Percentiles rank a stretch among this genome's conserved stretches.
These are phyloP conservation scores for Leishmania lainsoni DNA, from an alignment of 208 protist species.

Conservation along the genomic window DNA sequence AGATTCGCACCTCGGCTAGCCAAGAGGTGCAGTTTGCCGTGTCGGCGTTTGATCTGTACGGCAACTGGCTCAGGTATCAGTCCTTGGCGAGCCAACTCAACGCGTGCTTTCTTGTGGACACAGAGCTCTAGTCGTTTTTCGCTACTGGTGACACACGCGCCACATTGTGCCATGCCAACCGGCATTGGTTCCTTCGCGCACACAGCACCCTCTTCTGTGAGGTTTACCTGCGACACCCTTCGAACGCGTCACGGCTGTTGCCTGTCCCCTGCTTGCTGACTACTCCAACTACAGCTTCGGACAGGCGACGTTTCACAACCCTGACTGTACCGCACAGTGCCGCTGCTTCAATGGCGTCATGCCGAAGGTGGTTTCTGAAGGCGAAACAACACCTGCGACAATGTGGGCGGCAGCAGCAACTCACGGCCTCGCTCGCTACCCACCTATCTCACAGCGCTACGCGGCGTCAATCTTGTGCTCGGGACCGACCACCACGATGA, in stretches of 20 bases:
- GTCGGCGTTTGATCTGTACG: constrained; percentile 55
- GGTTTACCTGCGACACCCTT: constrained; percentile 63
- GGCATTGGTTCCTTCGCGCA: constrained; percentile 40
- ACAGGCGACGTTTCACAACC: constrained; percentile 35
- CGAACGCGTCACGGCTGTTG: constrained; percentile 54
- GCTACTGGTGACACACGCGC: constrained; percentile 43
- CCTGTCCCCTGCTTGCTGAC: constrained; percentile 69
- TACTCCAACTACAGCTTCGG: constrained; percentile 46
- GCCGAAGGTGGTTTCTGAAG: constrained; percentile 35
- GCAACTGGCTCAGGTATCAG: constrained; percentile 54
- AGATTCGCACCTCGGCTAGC: constrained; percentile 13
- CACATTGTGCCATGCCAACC: constrained; percentile 45
- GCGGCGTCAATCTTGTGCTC: constrained; percentile 38
- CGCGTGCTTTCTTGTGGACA: constrained; percentile 50
- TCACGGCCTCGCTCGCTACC: not conserved
- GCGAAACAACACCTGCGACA: constrained; percentile 80
- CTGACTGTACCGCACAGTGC: constrained; percentile 38
- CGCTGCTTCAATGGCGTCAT: constrained; percentile 7
- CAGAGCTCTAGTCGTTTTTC: constrained; percentile 45
- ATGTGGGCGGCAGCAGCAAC: constrained; percentile 35
- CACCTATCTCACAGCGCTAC: constrained; percentile 39
- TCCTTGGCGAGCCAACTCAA: constrained; percentile 56
- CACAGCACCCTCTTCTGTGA: constrained; percentile 66
- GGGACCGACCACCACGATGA: constrained; percentile 13
- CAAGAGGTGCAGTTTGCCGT: constrained; percentile 58